These are phyloP conservation scores for Yarrowia alimentaria DNA, from an alignment of 805 yeast species.

Conservation along the genomic window DNA sequence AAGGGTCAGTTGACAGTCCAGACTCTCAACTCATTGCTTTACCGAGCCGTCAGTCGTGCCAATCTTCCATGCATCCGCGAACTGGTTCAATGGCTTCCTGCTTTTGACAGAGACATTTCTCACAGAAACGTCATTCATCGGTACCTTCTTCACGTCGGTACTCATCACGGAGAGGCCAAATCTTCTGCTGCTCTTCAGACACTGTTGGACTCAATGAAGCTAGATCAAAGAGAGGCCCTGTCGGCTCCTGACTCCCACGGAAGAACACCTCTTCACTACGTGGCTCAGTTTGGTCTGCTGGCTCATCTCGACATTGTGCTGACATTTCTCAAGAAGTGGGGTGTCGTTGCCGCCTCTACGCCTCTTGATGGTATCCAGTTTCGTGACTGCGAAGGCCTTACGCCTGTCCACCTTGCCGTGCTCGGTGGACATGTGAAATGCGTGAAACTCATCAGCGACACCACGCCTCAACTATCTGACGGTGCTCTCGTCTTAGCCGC, in stretches of 20 bases:
- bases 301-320: slow-evolving; percentile 60
- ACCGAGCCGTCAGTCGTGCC: slow-evolving; percentile 19
- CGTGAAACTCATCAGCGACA: slow-evolving; percentile 54
- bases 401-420: slow-evolving; percentile 82
- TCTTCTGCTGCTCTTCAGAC: slow-evolving; percentile 1
- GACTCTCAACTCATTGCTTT: slow-evolving; percentile 11
- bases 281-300: slow-evolving; percentile 80
- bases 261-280: slow-evolving; percentile 86
- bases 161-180: slow-evolving; percentile 12
- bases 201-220: slow-evolving; percentile 2
- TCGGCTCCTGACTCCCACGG: slow-evolving; percentile 69
- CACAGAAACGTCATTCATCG: slow-evolving; percentile 25
- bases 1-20: slow-evolving; percentile 15
- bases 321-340: slow-evolving; percentile 57
- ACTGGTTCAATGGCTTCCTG: slow-evolving; percentile 7
- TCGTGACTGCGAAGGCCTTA: slow-evolving; percentile 64
- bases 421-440: slow-evolving; percentile 81
- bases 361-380: slow-evolving; percentile 34
- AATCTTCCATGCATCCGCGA: slow-evolving; percentile 20
- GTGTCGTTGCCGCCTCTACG: slow-evolving; percentile 32
- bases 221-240: slow-evolving; percentile 37
- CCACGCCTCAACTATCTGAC: slow-evolving; percentile 37
- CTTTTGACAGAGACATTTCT: slow-evolving; percentile 7
- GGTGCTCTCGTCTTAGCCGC: slow-evolving; percentile 5
- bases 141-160: slow-evolving; percentile 15